Evolutionary conservation across 306 rosid species (phyloP).

Genomic region (Senna siamea): DNA sequence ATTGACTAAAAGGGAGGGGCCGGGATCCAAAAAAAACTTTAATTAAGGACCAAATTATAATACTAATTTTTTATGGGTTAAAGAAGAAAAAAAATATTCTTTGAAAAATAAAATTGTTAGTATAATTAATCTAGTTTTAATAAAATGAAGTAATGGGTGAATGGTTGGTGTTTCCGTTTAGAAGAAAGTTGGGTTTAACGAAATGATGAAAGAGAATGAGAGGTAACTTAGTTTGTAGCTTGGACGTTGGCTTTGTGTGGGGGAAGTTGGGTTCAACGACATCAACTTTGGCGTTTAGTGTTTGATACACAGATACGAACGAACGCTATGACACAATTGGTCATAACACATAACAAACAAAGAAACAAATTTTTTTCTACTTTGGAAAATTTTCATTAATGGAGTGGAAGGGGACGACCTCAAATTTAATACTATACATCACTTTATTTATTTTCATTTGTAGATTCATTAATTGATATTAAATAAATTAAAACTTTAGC

Average conservation of each 20-base stretch:
- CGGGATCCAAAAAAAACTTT: no score
- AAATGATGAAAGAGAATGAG: not conserved
- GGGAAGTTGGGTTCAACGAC: slow-evolving; percentile 39
- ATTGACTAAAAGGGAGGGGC: no score
- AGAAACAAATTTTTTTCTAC: not conserved
- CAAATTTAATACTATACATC: not conserved
- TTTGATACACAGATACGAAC: not conserved
- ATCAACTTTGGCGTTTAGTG: slow-evolving; percentile 39
- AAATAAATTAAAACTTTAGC: not conserved
- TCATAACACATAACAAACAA: not conserved
- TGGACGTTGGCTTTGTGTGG: slow-evolving; percentile 42
- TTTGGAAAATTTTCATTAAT: not conserved
- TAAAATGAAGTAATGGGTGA: no score
- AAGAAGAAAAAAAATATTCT: no score
- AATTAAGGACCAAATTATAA: no score
- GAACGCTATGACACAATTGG: not conserved
- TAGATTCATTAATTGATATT: not conserved
- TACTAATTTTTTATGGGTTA: no score
- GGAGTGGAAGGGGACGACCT: not conserved
- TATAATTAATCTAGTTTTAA: no score
- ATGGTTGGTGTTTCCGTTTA: no score
- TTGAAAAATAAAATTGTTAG: no score
- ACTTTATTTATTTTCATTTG: not conserved
- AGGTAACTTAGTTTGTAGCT: not conserved
- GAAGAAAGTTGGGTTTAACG: slow-evolving; percentile 10